Base-by-base conservation (phyloP, 805 yeast species). In the Grigorovia transvaalensis region DNA sequence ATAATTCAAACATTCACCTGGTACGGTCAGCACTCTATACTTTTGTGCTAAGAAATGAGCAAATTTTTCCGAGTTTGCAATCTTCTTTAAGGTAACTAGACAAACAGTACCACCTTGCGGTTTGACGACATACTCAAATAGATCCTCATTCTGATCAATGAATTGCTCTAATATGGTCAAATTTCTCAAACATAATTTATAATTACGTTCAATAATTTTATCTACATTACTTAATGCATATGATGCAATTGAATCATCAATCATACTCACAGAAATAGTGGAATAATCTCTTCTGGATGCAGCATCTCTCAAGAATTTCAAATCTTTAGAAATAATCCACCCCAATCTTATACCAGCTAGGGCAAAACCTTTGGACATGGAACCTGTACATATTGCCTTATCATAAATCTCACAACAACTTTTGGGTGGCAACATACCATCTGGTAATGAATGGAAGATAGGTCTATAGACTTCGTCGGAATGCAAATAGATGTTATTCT, bases 401-500 rank as follows among this genome's bases (percentile, higher is more conserved):
- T 67, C 68, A 53, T 74, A 74, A 23, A 76, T 59, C 38, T 70
- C 65, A 12, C 73, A 71, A 13, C 74, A 68, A 3, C 78, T 72
- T 33, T 61, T 62, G 5, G 80, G 77, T 20, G 19, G 20, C 19
- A 51, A 52, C 9, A 50, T 46, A 15, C 49, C 60, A 2, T 59
- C 54, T 1, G 57, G 56, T 9, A 65, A 55, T 4, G 73, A 66
- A 59, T 77, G 80, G 59, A 67, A 75, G 49, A 78, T 63, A 11
- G 82, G 82, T 9, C 81, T 63, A 57, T 78, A 78, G 8, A 78
- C 82, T 55, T 78, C 82, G 60, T 78, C 82, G 46, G 75, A 71
- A 47, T 76, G 59, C 9, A 78, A 51, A 47, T 71, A 71, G 9
- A 68, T 64, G 44, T 63, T 69, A 17, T 61, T 52, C 15, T 57